Conservation (phyloP, 2,329 filamentous ascomycete genomes). For the Pseudogymnoascus sp. region DNA sequence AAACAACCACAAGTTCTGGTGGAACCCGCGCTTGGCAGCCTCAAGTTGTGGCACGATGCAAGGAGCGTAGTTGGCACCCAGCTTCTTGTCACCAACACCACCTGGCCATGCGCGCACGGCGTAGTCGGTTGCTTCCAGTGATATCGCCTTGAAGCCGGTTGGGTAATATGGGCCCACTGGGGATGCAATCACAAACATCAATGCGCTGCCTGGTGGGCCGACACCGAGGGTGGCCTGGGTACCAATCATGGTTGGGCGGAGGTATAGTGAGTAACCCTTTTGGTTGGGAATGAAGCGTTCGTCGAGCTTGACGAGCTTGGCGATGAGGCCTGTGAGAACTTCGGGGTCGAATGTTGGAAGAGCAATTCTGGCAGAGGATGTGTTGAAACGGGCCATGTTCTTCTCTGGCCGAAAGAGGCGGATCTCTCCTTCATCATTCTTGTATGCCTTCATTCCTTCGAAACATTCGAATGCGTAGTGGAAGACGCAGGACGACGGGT, state of each 20-base stretch:
- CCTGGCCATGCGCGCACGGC: slow-evolving; percentile 96
- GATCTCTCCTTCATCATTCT: slow-evolving; percentile 68
- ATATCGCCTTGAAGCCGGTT: slow-evolving; percentile 95
- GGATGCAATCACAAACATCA: slow-evolving; percentile 91
- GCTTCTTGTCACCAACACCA: slow-evolving; percentile 95
- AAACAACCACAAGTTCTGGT: slow-evolving; percentile 98
- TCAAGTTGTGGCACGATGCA: slow-evolving; percentile 95
- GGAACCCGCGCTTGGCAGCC: slow-evolving; percentile 83
- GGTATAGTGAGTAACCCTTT: slow-evolving; percentile 88
- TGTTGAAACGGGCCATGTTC: slow-evolving; percentile 95
- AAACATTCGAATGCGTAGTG: slow-evolving; percentile 98
- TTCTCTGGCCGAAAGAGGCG: slow-evolving; percentile 88
- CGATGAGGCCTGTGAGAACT: slow-evolving; percentile 71
- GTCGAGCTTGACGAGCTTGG: slow-evolving; percentile 71
- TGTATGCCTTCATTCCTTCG: slow-evolving; percentile 99
- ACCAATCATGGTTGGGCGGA: slow-evolving; percentile 94
- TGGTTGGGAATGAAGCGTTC: slow-evolving; percentile 80
- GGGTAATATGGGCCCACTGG: slow-evolving; percentile 97
- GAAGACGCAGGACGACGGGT: slow-evolving; percentile 93
- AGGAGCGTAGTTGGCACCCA: slow-evolving; percentile 98
- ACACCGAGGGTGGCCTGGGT: slow-evolving; percentile 93
- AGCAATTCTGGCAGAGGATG: slow-evolving; percentile 82
- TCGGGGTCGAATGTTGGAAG: slow-evolving; percentile 75
- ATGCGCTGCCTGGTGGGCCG: slow-evolving; percentile 79
- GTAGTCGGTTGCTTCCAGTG: slow-evolving; percentile 91